These are phyloP conservation scores for Penicillium polonicum DNA, from an alignment of 2,329 filamentous ascomycete species.

Conservation along the genomic window DNA sequence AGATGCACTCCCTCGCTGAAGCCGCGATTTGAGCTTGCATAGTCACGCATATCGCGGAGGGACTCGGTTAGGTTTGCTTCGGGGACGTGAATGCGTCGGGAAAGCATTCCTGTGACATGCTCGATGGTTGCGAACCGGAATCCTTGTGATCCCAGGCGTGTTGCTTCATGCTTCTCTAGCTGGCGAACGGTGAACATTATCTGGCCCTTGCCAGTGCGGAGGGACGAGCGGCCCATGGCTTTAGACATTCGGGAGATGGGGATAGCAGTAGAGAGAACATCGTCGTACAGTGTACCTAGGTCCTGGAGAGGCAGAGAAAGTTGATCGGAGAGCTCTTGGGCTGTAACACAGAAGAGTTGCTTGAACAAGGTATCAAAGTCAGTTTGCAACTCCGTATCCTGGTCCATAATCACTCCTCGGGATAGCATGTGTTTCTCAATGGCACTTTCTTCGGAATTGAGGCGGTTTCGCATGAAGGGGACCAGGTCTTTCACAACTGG, in stretches of 20 bases:
- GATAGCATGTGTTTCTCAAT: slow-evolving; percentile 52
- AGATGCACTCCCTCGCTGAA: slow-evolving; percentile 43
- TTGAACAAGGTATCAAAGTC: slow-evolving; percentile 76
- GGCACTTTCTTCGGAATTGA: slow-evolving; percentile 53
- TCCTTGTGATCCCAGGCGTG: slow-evolving; percentile 66
- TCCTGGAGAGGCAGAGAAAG: slow-evolving; percentile 63
- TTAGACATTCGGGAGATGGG: slow-evolving; percentile 31
- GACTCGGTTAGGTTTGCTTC: slow-evolving; percentile 59
- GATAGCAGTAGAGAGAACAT: slow-evolving; percentile 66
- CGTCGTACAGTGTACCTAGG: slow-evolving; percentile 71
- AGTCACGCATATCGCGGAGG: slow-evolving; percentile 64
- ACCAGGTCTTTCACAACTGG: slow-evolving; percentile 64
- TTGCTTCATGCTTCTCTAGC: slow-evolving; percentile 58
- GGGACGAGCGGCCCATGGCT: slow-evolving; percentile 29
- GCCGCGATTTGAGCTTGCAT: slow-evolving; percentile 37
- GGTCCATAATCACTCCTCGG: slow-evolving; percentile 34
- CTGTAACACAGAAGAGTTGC: slow-evolving; percentile 79
- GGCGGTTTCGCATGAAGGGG: slow-evolving; percentile 68
- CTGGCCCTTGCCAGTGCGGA: slow-evolving; percentile 63
- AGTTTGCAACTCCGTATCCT: slow-evolving; percentile 57
- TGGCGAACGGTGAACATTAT: slow-evolving; percentile 75
- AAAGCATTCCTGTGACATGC: slow-evolving; percentile 67
- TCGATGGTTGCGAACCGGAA: slow-evolving; percentile 73
- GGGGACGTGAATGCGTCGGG: slow-evolving; percentile 72
- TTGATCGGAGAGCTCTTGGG: slow-evolving; percentile 67